Conservation (phyloP, 2,329 filamentous ascomycete species). For the Fusarium poae region DNA sequence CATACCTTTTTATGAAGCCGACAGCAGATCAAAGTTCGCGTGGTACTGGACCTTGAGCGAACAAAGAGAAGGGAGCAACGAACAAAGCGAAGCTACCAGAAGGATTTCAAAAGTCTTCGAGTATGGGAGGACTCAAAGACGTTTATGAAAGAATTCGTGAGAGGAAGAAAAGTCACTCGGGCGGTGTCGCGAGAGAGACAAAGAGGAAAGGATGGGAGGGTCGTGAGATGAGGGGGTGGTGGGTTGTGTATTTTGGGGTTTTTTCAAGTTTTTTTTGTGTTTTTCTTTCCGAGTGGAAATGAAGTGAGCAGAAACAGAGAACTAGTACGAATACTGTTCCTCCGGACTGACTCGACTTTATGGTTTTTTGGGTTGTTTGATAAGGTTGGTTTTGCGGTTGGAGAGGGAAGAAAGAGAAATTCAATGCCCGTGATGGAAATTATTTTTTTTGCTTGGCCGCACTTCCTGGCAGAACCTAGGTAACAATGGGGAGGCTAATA, state of each 20-base stretch:
- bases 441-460: slow-evolving; percentile 53
- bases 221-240: slow-evolving; percentile 43
- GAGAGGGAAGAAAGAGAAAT: slow-evolving; percentile 59
- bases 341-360: slow-evolving; percentile 65
- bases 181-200: slow-evolving; percentile 51
- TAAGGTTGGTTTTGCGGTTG: slow-evolving; percentile 64
- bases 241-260: slow-evolving; percentile 62
- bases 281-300: slow-evolving; percentile 63
- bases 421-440: slow-evolving; percentile 49
- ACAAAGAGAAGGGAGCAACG: slow-evolving; percentile 49
- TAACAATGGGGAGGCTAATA: slow-evolving; percentile 20
- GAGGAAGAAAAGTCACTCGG: slow-evolving; percentile 43
- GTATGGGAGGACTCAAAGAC: slow-evolving; percentile 46
- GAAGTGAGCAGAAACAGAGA: slow-evolving; percentile 71
- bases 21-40: slow-evolving; percentile 46
- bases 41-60: slow-evolving; percentile 45
- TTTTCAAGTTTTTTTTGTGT: slow-evolving; percentile 72
- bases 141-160: slow-evolving; percentile 30
- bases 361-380: slow-evolving; percentile 58
- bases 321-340: slow-evolving; percentile 70
- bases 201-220: slow-evolving; percentile 33
- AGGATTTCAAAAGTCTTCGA: slow-evolving; percentile 46
- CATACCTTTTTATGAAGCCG: slow-evolving; percentile 43
- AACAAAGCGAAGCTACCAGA: slow-evolving; percentile 49
- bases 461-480: slow-evolving; percentile 39